Evolutionary conservation across 176 grass and related monocot genomes (phyloP).

Genomic region (Ananas comosus): DNA sequence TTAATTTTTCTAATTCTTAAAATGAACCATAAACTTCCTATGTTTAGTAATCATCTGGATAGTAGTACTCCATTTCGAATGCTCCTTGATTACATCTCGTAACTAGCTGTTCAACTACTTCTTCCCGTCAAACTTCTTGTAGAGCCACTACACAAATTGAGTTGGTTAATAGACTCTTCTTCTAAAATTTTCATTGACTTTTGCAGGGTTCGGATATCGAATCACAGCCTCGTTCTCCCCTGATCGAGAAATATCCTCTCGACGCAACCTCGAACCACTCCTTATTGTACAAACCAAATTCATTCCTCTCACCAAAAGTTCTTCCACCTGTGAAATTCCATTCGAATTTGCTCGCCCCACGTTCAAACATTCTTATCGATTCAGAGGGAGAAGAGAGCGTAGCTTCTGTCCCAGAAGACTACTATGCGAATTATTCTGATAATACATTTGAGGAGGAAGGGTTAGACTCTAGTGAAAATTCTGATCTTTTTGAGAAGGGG

Average conservation of each 20-base stretch:
- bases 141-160: not conserved
- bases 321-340: conserved; percentile 51
- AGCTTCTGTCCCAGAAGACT: conserved; percentile 47
- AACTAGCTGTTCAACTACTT: no score
- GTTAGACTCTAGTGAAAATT: conserved; percentile 48
- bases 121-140: not conserved
- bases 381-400: conserved; percentile 56
- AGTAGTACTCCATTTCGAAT: no score
- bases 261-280: conserved; percentile 18
- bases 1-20: no score
- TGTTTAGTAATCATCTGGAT: no score
- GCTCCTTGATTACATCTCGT: no score
- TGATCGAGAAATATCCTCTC: conserved; percentile 35
- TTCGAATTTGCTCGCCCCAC: conserved; percentile 38
- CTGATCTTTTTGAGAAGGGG: conserved; percentile 38
- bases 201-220: conserved; percentile 15
- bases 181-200: not conserved
- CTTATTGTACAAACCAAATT: conserved; percentile 9
- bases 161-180: conserved; percentile 10
- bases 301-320: conserved; percentile 39
- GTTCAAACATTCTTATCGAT: conserved; percentile 29
- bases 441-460: conserved; percentile 51
- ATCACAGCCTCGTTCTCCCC: conserved; percentile 34
- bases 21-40: no score
- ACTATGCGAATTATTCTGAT: conserved; percentile 40